These are phyloP conservation scores for Teratosphaeria zuluensis DNA, from an alignment of 2,329 filamentous ascomycete species.

Conservation along the genomic window DNA sequence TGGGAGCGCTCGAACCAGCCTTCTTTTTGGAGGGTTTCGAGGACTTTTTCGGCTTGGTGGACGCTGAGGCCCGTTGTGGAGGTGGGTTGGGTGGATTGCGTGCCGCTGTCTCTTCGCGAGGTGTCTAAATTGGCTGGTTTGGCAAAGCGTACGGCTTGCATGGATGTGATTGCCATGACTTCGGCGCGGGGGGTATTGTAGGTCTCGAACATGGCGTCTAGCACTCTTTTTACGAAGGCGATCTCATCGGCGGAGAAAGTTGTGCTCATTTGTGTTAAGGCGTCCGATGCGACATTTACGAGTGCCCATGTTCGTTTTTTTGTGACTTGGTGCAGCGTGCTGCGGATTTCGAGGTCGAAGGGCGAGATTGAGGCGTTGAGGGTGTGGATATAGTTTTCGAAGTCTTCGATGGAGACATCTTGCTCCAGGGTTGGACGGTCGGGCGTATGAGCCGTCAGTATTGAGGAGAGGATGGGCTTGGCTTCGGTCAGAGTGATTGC, in stretches of 20 bases:
- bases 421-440: constrained; percentile 42
- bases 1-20: constrained; percentile 75
- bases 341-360: constrained; percentile 83
- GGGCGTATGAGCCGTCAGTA: constrained; percentile 51
- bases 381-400: constrained; percentile 58
- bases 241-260: constrained; percentile 74
- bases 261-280: constrained; percentile 78
- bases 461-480: constrained; percentile 63
- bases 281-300: constrained; percentile 79
- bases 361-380: constrained; percentile 64
- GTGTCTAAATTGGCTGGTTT: constrained; percentile 29
- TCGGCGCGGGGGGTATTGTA: constrained; percentile 75
- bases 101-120: not conserved
- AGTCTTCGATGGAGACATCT: constrained; percentile 58
- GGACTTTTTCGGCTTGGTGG: constrained; percentile 63
- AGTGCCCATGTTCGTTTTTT: constrained; percentile 64
- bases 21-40: constrained; percentile 62
- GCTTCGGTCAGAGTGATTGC: constrained; percentile 67
- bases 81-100: constrained; percentile 13
- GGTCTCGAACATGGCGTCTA: constrained; percentile 86
- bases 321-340: constrained; percentile 56
- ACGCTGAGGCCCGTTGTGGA: constrained; percentile 52
- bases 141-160: constrained; percentile 65
- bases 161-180: constrained; percentile 69
- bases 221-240: constrained; percentile 73